phyloP scores from a whole-genome alignment of 2,329 filamentous ascomycete genomes.

The Juglanconis sp. region DNA sequence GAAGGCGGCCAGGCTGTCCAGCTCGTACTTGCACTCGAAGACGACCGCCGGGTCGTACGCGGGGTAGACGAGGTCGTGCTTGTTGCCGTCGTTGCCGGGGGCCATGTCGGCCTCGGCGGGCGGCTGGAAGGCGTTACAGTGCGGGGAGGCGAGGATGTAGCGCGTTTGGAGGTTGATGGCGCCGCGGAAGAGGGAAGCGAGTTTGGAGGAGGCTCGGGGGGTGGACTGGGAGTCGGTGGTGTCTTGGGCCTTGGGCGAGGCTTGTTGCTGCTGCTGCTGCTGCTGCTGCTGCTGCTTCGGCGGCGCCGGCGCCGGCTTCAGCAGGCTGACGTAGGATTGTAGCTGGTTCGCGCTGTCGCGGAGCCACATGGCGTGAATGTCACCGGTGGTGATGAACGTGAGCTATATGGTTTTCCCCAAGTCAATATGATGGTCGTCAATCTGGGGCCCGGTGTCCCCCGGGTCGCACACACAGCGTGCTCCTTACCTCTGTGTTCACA shows the following conservation, averaged over 20 bases:
- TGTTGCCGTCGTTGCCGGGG: conserved; percentile 12
- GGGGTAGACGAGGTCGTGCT: conserved; percentile 20
- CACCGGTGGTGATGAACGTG: conserved; percentile 70
- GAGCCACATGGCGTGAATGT: conserved; percentile 80
- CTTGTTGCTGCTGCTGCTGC: neutral
- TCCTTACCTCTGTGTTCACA: conserved; percentile 32
- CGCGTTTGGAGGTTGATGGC: conserved; percentile 63
- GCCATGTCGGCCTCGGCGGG: conserved; percentile 62
- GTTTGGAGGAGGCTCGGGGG: conserved; percentile 30
- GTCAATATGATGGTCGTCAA: too few species aligned
- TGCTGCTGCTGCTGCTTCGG: too few species aligned
- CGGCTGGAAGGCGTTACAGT: conserved; percentile 82
- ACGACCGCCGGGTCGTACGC: conserved; percentile 61
- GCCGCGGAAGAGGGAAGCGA: conserved; percentile 62
- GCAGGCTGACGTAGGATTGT: conserved; percentile 57
- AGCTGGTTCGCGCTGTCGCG: conserved; percentile 71
- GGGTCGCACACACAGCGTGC: neutral
- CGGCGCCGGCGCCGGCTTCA: conserved; percentile 35
- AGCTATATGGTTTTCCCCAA: conserved; percentile 35
- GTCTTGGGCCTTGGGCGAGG: neutral
- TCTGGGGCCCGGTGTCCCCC: too few species aligned
- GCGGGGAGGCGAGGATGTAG: conserved; percentile 61
- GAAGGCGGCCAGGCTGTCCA: conserved; percentile 77
- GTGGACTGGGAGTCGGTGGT: neutral
- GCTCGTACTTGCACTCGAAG: conserved; percentile 83